Evolutionary conservation across 2,329 filamentous ascomycete species (phyloP), one percentile per base, ranked within the genome.

Genomic region (Ramularia endophylla): DNA sequence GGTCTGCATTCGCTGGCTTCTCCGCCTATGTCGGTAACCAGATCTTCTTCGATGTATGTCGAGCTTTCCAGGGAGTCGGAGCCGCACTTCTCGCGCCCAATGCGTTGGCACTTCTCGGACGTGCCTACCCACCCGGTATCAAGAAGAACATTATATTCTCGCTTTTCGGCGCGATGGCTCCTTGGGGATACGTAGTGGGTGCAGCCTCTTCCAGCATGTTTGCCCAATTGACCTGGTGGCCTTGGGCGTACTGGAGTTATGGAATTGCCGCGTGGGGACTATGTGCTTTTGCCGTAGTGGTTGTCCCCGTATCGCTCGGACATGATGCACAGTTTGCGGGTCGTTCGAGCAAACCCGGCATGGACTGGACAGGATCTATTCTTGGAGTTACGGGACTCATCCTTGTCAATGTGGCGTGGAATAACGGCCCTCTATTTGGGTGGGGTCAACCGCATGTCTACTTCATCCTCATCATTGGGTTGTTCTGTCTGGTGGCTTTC

Each of bases 61-160:
- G 66, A 27, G 64, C 58, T 0, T 57, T 68, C 41, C 66, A 69
- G 47, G 66, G 66, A 2, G 54, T 69, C 20, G 64, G 64, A 5
- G 56, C 60, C 18, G 62, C 64, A 1, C 38, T 65, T 6, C 47
- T 64, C 27, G 53, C 62, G 33, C 64, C 64, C 3, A 66, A 65
- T 40, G 64, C 61, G 15, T 51, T 67, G 3, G 64, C 63, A 8
- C 42, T 66, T 11, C 53, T 65, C 9, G 62, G 62, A 9, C 47
- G 55, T 11, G 52, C 58, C 1, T 66, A 66, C 41, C 40, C 52
- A 3, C 55, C 59, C 2, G 60, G 63, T 1, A 54, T 58, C 33
- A 61, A 60, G 44, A 66, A 66, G 51, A 64, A 65, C 48, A 58
- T 66, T 17, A 54, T 63, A 6, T 65, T 65, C 44, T 58, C 58